These are phyloP conservation scores for Aegilops bicornis DNA, from an alignment of 176 grass and related monocot species.

Conservation along the genomic window DNA sequence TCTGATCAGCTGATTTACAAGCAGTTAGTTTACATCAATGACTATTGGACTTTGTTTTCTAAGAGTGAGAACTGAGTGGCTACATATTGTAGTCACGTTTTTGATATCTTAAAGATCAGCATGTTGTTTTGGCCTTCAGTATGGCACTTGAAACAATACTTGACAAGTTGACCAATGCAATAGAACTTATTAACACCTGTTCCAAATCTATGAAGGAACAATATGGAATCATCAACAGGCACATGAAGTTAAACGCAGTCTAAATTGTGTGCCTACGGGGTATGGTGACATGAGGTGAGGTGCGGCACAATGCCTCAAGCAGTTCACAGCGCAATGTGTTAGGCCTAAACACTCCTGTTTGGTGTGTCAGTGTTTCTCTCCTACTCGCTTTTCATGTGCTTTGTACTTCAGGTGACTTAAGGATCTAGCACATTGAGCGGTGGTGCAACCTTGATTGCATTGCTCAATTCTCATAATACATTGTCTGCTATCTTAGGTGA, in stretches of 20 bases:
- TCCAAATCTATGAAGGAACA: conserved; percentile 18
- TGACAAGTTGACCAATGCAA: background rate
- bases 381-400: background rate
- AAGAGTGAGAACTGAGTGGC: background rate
- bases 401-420: conserved; percentile 15
- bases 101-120: background rate
- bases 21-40: background rate
- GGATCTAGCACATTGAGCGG: background rate
- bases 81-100: conserved; percentile 1
- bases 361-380: background rate
- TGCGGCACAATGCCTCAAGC: background rate
- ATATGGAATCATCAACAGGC: background rate
- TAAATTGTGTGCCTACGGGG: background rate
- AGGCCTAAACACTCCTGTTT: background rate
- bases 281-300: background rate
- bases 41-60: conserved; percentile 12
- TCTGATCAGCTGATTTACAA: conserved; percentile 34
- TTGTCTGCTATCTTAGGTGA: background rate
- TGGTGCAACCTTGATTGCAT: background rate
- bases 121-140: conserved; percentile 12
- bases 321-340: background rate
- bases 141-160: conserved; percentile 2
- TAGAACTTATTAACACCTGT: background rate
- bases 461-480: background rate
- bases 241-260: background rate